Percentiles rank a stretch among this genome's conserved stretches.
These are phyloP conservation scores for Salmacisia buchloeana DNA, from an alignment of 1,284 basidiomycete genomes.

Conservation along the genomic window DNA sequence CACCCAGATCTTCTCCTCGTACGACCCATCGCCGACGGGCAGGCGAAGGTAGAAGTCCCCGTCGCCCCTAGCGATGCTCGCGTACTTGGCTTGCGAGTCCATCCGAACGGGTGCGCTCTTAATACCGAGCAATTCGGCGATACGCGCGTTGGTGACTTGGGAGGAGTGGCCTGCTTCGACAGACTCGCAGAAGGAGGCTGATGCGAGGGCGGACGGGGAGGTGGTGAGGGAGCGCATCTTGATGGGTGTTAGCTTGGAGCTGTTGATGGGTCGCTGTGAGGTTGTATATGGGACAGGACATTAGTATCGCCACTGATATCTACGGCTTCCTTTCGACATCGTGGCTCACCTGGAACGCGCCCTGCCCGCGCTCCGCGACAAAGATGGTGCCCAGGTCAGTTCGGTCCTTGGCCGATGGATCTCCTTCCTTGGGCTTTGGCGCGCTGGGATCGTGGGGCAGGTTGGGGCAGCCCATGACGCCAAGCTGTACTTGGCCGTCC, in stretches of 20 bases:
- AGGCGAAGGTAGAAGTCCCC: constrained; percentile 85
- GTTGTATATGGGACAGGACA: background rate
- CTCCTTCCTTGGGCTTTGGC: constrained; percentile 43
- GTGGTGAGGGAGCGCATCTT: constrained; percentile 42
- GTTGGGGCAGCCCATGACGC: constrained; percentile 93
- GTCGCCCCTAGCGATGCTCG: constrained; percentile 77
- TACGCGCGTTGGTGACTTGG: constrained; percentile 70
- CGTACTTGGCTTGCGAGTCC: constrained; percentile 98
- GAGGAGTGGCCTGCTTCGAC: constrained; percentile 89
- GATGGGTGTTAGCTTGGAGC: constrained; percentile 21
- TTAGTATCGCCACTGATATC: background rate
- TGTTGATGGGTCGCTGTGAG: constrained; percentile 27
- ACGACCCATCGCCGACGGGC: constrained; percentile 71
- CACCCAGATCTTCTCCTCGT: constrained; percentile 86
- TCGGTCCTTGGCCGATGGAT: constrained; percentile 26
- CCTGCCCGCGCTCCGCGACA: constrained; percentile 41
- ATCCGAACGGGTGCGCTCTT: constrained; percentile 70
- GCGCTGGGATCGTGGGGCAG: constrained; percentile 57
- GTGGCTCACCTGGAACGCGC: constrained; percentile 27
- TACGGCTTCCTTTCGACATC: background rate
- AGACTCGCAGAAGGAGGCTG: constrained; percentile 76
- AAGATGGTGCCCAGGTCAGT: constrained; percentile 43
- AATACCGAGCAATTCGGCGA: constrained; percentile 67
- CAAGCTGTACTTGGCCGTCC: constrained; percentile 66
- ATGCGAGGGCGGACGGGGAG: constrained; percentile 47